These are phyloP conservation scores for Juglanconis oblonga DNA, from an alignment of 2,329 filamentous ascomycete species.

Conservation along the genomic window DNA sequence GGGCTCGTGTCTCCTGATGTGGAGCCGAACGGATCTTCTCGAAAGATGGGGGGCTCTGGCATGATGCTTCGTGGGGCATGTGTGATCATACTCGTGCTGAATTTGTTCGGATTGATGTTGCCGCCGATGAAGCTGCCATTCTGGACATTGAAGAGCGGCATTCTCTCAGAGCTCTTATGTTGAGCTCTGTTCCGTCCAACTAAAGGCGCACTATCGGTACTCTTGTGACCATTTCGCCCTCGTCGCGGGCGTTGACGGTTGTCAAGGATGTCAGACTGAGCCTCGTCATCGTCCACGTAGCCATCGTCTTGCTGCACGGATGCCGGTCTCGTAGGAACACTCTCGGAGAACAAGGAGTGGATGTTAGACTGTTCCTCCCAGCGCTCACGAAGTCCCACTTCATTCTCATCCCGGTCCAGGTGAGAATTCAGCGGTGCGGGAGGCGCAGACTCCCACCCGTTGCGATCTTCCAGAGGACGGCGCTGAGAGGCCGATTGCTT, in stretches of 20 bases:
- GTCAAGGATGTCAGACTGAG: conserved; percentile 15
- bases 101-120: not conserved
- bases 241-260: conserved; percentile 15
- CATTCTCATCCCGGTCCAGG: not conserved
- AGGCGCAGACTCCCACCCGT: conserved; percentile 9
- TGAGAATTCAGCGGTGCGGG: not conserved
- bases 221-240: conserved; percentile 2
- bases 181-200: not conserved
- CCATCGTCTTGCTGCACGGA: not conserved
- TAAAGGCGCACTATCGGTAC: not conserved
- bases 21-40: conserved; percentile 14
- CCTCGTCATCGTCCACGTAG: conserved; percentile 1
- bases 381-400: conserved; percentile 9
- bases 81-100: conserved; percentile 18
- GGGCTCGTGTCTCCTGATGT: conserved; percentile 12
- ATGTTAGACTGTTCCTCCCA: conserved; percentile 20
- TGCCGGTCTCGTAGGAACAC: conserved; percentile 5
- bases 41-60: conserved; percentile 7
- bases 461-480: not conserved
- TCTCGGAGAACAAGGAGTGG: conserved; percentile 16
- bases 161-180: not conserved
- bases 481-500: not conserved
- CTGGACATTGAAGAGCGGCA: conserved; percentile 10
- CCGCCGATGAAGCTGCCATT: conserved; percentile 3
- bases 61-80: conserved; percentile 7